A percentile compares a stretch with the other conserved stretches of the same genome.
phyloP scores from a whole-genome alignment of 352 stramenopile species.

The Globisporangium viniferum region DNA sequence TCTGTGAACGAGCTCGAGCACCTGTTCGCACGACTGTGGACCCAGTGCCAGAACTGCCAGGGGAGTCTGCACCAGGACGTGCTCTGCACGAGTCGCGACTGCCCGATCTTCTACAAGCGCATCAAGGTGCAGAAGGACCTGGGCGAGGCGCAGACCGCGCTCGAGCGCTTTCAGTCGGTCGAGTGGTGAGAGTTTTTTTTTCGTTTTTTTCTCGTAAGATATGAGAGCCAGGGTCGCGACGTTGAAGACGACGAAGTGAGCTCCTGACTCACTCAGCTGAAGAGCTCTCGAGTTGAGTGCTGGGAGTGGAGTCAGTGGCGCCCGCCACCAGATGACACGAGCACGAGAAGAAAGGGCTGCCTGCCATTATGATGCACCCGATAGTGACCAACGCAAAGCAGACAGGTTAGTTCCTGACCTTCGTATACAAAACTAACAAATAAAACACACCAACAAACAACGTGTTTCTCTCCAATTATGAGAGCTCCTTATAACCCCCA shows the following conservation, averaged over 20 bases:
- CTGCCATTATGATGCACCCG: not conserved
- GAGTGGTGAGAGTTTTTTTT: constrained; percentile 52
- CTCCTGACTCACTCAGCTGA: not conserved
- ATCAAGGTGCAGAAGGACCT: constrained; percentile 99
- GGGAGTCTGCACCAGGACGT: constrained; percentile 95
- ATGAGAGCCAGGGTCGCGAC: not conserved
- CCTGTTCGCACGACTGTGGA: constrained; percentile 96
- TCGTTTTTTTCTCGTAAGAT: not conserved
- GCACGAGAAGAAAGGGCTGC: not conserved
- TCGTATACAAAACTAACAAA: not conserved
- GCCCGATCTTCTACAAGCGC: constrained; percentile 99
- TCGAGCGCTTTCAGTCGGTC: constrained; percentile 93
- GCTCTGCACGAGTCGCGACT: constrained; percentile 97
- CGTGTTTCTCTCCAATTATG: too few relatives aligned
- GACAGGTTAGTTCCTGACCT: not conserved
- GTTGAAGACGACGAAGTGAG: not conserved
- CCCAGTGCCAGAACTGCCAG: constrained; percentile 98
- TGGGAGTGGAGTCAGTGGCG: not conserved
- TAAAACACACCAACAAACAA: not conserved
- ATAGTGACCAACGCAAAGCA: not conserved
- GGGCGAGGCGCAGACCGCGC: constrained; percentile 87
- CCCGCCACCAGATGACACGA: not conserved
- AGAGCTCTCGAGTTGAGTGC: not conserved
- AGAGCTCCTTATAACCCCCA: too few relatives aligned
- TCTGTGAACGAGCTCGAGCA: constrained; percentile 93